Conservation (phyloP, 805 yeast species). For the Brettanomyces bruxellensis region DNA sequence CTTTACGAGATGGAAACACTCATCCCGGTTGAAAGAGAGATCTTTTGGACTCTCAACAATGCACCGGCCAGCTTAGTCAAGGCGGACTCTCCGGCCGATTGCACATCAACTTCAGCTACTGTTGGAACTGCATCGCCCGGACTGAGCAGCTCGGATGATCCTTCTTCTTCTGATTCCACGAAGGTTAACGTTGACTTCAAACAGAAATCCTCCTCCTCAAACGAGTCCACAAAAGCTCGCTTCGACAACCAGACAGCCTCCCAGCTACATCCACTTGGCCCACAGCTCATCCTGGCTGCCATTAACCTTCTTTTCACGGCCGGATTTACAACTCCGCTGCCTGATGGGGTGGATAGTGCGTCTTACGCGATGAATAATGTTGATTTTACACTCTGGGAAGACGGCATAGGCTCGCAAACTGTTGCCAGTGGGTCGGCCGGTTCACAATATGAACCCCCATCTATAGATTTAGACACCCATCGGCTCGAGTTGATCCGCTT, state of each 20-base stretch:
- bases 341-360: background rate
- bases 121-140: background rate
- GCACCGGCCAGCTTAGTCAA: conserved; percentile 10
- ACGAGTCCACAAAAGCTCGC: background rate
- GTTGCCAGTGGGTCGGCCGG: conserved; percentile 11
- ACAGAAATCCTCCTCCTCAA: background rate
- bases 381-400: conserved; percentile 2
- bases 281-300: conserved; percentile 27
- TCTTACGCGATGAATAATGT: background rate
- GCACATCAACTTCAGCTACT: background rate
- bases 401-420: background rate
- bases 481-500: conserved; percentile 61
- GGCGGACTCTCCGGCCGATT: background rate
- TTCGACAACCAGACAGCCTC: background rate
- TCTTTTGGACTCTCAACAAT: conserved; percentile 44
- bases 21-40: background rate
- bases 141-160: background rate
- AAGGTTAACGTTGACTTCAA: background rate
- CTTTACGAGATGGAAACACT: background rate
- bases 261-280: conserved; percentile 27
- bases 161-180: background rate
- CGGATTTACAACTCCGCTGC: conserved; percentile 42
- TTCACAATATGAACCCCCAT: conserved; percentile 20
- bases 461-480: conserved; percentile 44
- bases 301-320: conserved; percentile 44